A percentile compares a stretch with the other conserved stretches of the same genome.
These are phyloP conservation scores for Plasmodium relictum DNA, from an alignment of 169 alveolate genomes.

Conservation along the genomic window DNA sequence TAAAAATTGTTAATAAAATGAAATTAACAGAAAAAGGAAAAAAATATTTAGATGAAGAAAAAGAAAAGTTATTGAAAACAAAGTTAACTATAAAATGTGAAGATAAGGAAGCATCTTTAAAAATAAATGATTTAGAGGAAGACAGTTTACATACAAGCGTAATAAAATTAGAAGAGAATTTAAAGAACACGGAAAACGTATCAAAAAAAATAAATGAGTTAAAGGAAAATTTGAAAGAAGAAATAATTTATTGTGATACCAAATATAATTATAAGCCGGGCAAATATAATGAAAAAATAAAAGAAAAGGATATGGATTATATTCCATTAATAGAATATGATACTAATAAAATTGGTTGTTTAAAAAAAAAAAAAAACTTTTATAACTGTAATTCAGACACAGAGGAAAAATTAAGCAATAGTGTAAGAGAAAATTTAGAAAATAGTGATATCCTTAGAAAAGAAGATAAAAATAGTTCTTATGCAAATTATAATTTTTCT, in stretches of 20 bases:
- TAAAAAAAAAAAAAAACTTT: too few species aligned
- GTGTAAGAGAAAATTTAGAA: not conserved
- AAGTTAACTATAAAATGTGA: not conserved
- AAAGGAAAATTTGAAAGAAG: not conserved
- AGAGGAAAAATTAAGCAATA: not conserved
- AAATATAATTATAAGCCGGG: not conserved
- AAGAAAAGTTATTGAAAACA: not conserved
- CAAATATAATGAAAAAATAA: not conserved
- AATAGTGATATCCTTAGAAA: not conserved
- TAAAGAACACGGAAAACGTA: constrained; percentile 18
- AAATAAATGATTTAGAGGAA: not conserved
- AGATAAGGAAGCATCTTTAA: not conserved
- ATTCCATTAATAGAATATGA: not conserved
- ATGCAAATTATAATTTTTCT: not conserved
- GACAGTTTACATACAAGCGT: not conserved
- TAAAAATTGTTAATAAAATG: constrained; percentile 34
- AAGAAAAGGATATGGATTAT: not conserved
- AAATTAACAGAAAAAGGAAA: constrained; percentile 59
- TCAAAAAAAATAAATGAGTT: constrained; percentile 10
- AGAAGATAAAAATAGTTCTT: not conserved
- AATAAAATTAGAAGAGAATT: constrained; percentile 13
- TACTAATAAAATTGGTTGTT: not conserved
- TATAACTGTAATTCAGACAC: too few species aligned
- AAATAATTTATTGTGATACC: constrained; percentile 26
- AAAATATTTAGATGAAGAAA: constrained; percentile 10